Evolutionary conservation across 2,329 filamentous ascomycete genomes (phyloP).

Genomic region (Pseudodiploospora longispora): DNA sequence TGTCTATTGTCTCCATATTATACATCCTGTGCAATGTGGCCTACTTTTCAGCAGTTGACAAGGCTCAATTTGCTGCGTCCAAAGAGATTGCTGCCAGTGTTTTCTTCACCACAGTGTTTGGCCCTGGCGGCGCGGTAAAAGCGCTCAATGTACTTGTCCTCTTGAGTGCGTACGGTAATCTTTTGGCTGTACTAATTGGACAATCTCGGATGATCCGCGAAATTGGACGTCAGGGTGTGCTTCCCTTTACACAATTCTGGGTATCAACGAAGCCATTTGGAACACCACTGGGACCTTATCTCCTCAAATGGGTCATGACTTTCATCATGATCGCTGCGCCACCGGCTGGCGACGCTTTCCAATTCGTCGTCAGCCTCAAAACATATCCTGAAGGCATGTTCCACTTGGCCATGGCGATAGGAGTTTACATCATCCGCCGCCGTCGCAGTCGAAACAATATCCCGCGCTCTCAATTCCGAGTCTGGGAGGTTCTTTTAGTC

Average conservation of each 20-base stretch:
- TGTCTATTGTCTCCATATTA: conserved; percentile 43
- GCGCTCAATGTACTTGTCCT: conserved; percentile 51
- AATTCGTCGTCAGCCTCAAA: conserved; percentile 53
- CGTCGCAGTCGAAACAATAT: conserved; percentile 44
- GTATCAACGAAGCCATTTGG: conserved; percentile 55
- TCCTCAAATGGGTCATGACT: conserved; percentile 49
- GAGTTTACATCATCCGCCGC: conserved; percentile 49
- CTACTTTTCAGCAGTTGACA: conserved; percentile 45
- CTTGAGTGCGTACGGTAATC: conserved; percentile 50
- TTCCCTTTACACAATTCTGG: conserved; percentile 55
- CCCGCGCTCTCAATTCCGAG: conserved; percentile 42
- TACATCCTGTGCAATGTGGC: conserved; percentile 54
- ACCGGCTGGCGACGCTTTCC: conserved; percentile 57
- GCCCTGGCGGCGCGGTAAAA: conserved; percentile 36
- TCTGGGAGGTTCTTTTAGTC: conserved; percentile 49
- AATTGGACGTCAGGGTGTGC: conserved; percentile 52
- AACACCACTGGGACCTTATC: conserved; percentile 52
- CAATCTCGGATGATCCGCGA: conserved; percentile 50
- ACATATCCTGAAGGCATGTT: conserved; percentile 54
- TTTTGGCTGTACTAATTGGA: conserved; percentile 47
- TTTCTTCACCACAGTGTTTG: conserved; percentile 53
- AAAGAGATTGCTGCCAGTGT: conserved; percentile 48
- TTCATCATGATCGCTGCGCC: conserved; percentile 52
- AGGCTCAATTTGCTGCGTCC: conserved; percentile 25
- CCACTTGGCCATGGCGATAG: conserved; percentile 45